phyloP scores from a whole-genome alignment of 2,329 filamentous ascomycete genomes.

The Nigrograna mackinnonii region DNA sequence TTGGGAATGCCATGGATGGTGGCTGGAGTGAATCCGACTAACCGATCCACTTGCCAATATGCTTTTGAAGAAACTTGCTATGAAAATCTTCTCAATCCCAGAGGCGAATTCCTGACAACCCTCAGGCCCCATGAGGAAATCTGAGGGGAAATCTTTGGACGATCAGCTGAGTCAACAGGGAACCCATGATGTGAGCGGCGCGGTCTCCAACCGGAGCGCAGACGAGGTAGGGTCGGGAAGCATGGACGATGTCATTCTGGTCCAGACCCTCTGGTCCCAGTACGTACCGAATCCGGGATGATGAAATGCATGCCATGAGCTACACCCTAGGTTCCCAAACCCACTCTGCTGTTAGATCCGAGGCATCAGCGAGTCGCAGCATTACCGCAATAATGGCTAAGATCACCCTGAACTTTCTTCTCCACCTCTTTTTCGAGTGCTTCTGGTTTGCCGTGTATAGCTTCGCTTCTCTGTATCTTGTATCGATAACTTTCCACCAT shows the following conservation, averaged over 20 bases:
- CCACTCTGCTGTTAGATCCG: conserved; percentile 35
- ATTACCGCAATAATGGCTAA: conserved; percentile 6
- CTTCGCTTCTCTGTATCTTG: conserved; percentile 17
- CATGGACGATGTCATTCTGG: conserved; percentile 5
- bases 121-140: conserved; percentile 7
- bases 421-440: conserved; percentile 13
- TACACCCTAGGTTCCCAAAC: too few species aligned
- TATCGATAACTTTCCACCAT: conserved; percentile 12
- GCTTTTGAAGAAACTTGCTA: too few species aligned
- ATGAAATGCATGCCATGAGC: conserved; percentile 2
- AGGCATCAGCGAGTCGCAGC: conserved; percentile 34
- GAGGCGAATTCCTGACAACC: too few species aligned
- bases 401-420: conserved; percentile 9
- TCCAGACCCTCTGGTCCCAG: too few species aligned
- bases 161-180: conserved; percentile 9
- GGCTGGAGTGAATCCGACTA: too few species aligned
- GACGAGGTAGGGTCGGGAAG: too few species aligned
- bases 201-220: too few species aligned
- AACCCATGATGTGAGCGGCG: conserved; percentile 2
- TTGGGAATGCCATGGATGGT: too few species aligned
- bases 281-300: too few species aligned
- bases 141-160: conserved; percentile 3
- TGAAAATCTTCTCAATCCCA: too few species aligned
- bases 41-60: too few species aligned
- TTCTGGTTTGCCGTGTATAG: conserved; percentile 23